These are phyloP conservation scores for Coemansia sp. DNA, from an alignment of 192 early-diverging fungal species.

Conservation along the genomic window DNA sequence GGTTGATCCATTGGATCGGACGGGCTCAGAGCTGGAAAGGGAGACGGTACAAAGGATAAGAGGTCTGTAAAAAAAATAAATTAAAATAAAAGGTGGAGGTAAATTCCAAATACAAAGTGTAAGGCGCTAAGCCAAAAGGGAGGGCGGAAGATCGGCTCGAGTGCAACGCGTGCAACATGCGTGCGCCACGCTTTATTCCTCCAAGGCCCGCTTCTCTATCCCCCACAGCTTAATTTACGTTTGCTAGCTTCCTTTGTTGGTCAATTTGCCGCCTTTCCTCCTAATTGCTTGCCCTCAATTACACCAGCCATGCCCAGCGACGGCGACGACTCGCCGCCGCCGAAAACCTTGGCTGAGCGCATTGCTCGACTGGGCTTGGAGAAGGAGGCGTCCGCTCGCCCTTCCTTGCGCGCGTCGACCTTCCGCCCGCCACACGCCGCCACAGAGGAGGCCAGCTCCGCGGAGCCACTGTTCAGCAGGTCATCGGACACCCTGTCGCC, in stretches of 20 bases:
- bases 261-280: conserved; percentile 1
- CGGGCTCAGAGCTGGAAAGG: not conserved
- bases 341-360: conserved; percentile 55
- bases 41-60: not conserved
- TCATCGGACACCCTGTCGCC: not conserved
- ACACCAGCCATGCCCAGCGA: conserved; percentile 28
- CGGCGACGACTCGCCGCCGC: conserved; percentile 38
- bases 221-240: not conserved
- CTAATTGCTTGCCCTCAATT: not conserved
- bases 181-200: not conserved
- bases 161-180: not conserved
- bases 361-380: conserved; percentile 51
- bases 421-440: not conserved
- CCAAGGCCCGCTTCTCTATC: too few relatives aligned
- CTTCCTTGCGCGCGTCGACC: conserved; percentile 6
- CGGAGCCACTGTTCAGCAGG: not conserved
- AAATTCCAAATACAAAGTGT: not conserved
- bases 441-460: not conserved
- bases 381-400: conserved; percentile 12
- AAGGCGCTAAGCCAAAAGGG: not conserved
- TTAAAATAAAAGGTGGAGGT: not conserved
- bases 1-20: conserved; percentile 1
- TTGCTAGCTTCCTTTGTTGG: not conserved
- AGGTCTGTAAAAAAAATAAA: not conserved
- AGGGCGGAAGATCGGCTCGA: not conserved